These are phyloP conservation scores for Fusarium goolgardi DNA, from an alignment of 2,329 filamentous ascomycete genomes.

Conservation along the genomic window DNA sequence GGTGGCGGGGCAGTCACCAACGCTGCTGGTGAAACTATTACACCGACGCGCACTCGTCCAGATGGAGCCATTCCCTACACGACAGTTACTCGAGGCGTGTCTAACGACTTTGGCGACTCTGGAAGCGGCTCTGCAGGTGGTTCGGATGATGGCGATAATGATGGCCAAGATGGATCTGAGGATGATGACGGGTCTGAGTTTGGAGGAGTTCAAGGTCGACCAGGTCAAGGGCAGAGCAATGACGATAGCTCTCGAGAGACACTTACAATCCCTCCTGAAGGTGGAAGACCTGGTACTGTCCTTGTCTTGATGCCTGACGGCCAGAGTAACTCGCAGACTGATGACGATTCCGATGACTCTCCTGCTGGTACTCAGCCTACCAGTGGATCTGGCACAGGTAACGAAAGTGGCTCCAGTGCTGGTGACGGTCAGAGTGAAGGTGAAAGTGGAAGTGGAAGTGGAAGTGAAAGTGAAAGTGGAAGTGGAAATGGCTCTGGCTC, in stretches of 20 bases:
- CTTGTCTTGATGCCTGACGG: conserved; percentile 13
- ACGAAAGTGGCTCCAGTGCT: neutral
- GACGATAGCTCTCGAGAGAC: conserved; percentile 13
- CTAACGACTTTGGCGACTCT: neutral
- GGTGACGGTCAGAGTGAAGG: neutral
- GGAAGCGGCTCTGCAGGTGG: neutral
- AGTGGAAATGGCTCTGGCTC: neutral
- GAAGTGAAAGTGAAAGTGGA: neutral
- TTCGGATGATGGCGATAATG: neutral
- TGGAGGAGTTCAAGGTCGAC: neutral
- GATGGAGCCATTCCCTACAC: conserved; percentile 17
- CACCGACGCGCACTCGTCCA: neutral
- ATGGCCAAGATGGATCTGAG: neutral
- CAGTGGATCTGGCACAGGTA: neutral
- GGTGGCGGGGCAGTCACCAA: neutral
- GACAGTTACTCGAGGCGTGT: conserved; percentile 22
- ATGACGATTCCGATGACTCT: neutral
- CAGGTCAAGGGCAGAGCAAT: neutral
- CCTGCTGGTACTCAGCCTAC: neutral
- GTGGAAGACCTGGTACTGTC: conserved; percentile 23
- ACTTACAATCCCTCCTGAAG: conserved; percentile 23
- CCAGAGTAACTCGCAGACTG: neutral
- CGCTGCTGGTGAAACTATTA: neutral
- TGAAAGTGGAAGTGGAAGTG: neutral
- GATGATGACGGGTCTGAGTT: neutral